phyloP scores from a whole-genome alignment of 2,329 filamentous ascomycete genomes.

The Paracoccidioides brasiliensis region DNA sequence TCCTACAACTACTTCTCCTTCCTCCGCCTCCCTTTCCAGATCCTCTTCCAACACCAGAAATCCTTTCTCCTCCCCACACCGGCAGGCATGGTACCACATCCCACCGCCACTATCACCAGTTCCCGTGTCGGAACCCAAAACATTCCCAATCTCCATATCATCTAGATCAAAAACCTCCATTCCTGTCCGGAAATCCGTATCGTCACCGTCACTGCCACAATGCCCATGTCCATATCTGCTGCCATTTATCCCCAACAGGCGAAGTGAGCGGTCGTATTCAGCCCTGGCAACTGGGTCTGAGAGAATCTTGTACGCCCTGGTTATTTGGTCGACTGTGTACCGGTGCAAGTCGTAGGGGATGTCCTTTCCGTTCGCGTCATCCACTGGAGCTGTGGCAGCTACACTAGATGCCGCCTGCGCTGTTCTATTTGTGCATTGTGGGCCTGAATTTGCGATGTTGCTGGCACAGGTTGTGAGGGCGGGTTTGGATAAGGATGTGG shows the following conservation, averaged over 20 bases:
- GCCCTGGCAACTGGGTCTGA: conserved; percentile 29
- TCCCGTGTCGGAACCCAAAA: conserved; percentile 23
- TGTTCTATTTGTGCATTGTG: neutral
- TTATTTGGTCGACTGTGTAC: conserved; percentile 45
- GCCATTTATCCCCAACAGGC: conserved; percentile 19
- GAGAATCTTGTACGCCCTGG: conserved; percentile 44
- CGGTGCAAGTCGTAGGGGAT: neutral
- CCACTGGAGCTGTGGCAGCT: neutral
- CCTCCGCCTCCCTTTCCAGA: conserved; percentile 36
- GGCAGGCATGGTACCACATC: conserved; percentile 42
- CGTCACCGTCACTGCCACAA: conserved; percentile 9
- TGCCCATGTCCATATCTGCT: conserved; percentile 14
- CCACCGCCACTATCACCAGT: conserved; percentile 35
- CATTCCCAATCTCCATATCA: conserved; percentile 35
- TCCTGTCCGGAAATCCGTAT: conserved; percentile 34
- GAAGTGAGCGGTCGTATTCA: conserved; percentile 38
- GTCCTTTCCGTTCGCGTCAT: neutral
- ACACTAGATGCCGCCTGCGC: neutral
- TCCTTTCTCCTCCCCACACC: conserved; percentile 45
- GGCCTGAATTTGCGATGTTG: neutral
- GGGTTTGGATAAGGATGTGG: neutral
- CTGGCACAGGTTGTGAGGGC: neutral
- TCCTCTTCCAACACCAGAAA: conserved; percentile 44
- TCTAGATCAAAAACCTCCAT: conserved; percentile 47
- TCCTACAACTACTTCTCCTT: conserved; percentile 45